Percentiles rank a stretch among this genome's conserved stretches.
Conservation (phyloP, 768 basidiomycete species). For the Aureoboletus auriporus region DNA sequence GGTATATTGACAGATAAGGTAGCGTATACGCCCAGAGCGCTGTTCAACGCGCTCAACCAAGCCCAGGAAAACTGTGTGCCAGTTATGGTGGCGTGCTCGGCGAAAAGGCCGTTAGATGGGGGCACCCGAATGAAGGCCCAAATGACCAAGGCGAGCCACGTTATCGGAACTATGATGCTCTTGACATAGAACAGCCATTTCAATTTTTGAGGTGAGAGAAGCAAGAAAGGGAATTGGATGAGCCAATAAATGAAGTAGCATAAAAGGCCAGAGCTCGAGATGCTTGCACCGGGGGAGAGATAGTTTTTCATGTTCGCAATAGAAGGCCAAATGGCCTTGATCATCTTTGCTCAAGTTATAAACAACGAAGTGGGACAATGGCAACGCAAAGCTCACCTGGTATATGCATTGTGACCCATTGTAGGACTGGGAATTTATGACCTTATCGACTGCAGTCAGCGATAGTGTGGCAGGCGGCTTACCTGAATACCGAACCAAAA, state of each 20-base stretch:
- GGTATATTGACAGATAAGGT: constrained; percentile 78
- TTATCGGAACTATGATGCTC: constrained; percentile 55
- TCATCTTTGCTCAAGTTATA: constrained; percentile 39
- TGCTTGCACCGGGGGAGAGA: constrained; percentile 51
- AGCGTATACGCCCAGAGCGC: constrained; percentile 69
- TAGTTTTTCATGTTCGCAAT: constrained; percentile 60
- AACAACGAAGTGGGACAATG: background rate
- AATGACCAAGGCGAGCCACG: constrained; percentile 68
- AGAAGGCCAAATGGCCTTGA: constrained; percentile 83
- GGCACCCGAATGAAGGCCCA: constrained; percentile 75
- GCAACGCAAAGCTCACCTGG: constrained; percentile 36
- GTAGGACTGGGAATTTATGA: constrained; percentile 36
- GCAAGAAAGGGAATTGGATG: constrained; percentile 70
- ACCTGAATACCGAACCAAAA: constrained; percentile 84
- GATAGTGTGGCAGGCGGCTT: background rate
- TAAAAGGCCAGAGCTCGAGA: constrained; percentile 67
- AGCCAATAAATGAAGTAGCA: constrained; percentile 79
- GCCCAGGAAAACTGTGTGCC: constrained; percentile 66
- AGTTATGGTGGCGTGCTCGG: constrained; percentile 45
- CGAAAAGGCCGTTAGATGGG: constrained; percentile 54
- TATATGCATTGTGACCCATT: constrained; percentile 70
- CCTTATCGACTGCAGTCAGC: background rate
- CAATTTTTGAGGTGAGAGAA: constrained; percentile 75
- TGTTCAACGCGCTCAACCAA: constrained; percentile 76
- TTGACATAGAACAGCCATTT: constrained; percentile 76